Percentiles rank a stretch among this genome's conserved stretches.
Evolutionary conservation across 257 asterid species (phyloP).

Genomic region (Capsicum chinense): DNA sequence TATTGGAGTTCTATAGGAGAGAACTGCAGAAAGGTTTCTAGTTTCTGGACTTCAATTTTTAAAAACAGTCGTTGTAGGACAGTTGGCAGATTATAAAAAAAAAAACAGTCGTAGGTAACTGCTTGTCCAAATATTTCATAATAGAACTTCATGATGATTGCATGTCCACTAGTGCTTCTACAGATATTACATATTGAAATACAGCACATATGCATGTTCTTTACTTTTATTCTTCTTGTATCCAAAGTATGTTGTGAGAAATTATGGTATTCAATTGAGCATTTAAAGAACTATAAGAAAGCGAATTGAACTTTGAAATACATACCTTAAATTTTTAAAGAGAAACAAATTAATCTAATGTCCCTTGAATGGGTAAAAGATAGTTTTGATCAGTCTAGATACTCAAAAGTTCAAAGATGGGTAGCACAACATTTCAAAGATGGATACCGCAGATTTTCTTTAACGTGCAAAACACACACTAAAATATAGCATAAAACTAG

Average conservation of each 20-base stretch:
- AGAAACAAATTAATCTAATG: not conserved
- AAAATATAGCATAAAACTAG: not conserved
- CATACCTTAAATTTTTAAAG: not conserved
- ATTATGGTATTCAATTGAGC: not conserved
- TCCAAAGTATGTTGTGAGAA: not conserved
- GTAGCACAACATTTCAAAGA: not conserved
- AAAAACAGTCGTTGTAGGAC: not conserved
- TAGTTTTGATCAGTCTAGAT: not conserved
- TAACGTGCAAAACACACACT: not conserved
- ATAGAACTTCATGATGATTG: slow-evolving; percentile 7
- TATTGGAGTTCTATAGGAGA: slow-evolving; percentile 24
- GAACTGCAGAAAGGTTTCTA: not conserved
- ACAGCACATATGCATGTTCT: not conserved
- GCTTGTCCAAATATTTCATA: slow-evolving; percentile 17
- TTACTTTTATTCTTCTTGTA: slow-evolving; percentile 7
- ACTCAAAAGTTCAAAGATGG: not conserved
- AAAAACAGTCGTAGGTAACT: not conserved
- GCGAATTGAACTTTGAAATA: not conserved
- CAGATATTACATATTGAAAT: not conserved
- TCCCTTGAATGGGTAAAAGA: not conserved
- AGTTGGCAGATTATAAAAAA: too few species aligned
- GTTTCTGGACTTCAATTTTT: not conserved
- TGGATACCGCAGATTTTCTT: not conserved
- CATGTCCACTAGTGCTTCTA: not conserved
- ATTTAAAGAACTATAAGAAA: slow-evolving; percentile 6